Base-by-base conservation (phyloP, 2,329 filamentous ascomycete genomes). In the Elsinoe batatas region DNA sequence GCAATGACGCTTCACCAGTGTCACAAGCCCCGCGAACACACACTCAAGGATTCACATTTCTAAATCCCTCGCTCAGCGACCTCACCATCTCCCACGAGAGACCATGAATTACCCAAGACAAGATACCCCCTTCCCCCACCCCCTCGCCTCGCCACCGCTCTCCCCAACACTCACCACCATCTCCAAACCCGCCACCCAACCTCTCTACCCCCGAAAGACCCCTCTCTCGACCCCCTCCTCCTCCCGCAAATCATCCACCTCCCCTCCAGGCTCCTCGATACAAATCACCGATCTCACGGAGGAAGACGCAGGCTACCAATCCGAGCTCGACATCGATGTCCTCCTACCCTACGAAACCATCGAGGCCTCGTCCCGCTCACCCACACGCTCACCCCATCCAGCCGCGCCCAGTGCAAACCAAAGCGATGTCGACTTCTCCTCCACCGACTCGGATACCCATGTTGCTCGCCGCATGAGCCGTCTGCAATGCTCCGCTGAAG, bases 261-360 rank as follows among this genome's bases (percentile, higher is more conserved):
- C 56, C 35, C 43, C 53, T 18, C 56, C 46, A 7, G 6, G 64
- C 30, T 65, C 64, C 51, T 65, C 66, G 53, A 70, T 76, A 54
- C 66, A 68, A 36, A 67, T 76, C 49, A 71, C 75, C 60, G 74
- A 76, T 60, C 58, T 76, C 7, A 56, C 58, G 12, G 68, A 70
- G 15, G 61, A 63, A 56, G 68, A 71, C 50, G 59, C 58, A 5
- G 69, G 64, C 26, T 72, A 71, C 56, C 67, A 70, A 46, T 68
- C 67, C 54, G 71, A 74, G 56, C 64, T 71, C 53, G 72, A 75
- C 57, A 64, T 75, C 56, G 72, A 75, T 57, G 64, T 75, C 56
- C 64, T 76, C 17, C 66, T 67, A 36, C 74, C 74, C 3, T 69
- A 74, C 50, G 68, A 74, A 57, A 68, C 64, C 43, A 72, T 74